phyloP scores from a whole-genome alignment of 169 alveolate genomes.

The Hepatocystis sp. region DNA sequence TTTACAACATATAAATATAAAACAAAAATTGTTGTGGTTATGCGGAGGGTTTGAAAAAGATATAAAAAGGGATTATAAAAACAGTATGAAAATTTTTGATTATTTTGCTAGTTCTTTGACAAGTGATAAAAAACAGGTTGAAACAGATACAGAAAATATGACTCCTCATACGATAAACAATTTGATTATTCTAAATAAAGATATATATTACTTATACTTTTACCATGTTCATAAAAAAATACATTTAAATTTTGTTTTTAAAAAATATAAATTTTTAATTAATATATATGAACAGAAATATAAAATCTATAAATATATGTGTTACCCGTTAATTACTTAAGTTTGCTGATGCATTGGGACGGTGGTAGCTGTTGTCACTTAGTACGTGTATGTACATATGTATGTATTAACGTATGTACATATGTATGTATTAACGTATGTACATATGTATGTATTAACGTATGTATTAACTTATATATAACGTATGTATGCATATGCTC shows the following conservation, averaged over 20 bases:
- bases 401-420: background rate
- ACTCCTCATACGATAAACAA: too few species aligned
- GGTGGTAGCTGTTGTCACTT: too few species aligned
- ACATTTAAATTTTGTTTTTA: constrained; percentile 15
- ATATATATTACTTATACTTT: constrained; percentile 24
- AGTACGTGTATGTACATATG: background rate
- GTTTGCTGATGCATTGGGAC: too few species aligned
- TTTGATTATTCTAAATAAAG: constrained; percentile 34
- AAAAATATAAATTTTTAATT: constrained; percentile 6
- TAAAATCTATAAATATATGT: too few species aligned
- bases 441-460: background rate
- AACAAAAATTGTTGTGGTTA: constrained; percentile 53
- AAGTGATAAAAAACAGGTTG: too few species aligned
- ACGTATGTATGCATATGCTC: too few species aligned
- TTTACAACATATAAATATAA: constrained; percentile 1
- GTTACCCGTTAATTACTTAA: too few species aligned
- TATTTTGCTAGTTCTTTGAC: too few species aligned
- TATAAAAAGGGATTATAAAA: constrained; percentile 4
- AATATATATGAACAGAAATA: constrained; percentile 14
- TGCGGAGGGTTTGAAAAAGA: constrained; percentile 63
- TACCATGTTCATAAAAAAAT: constrained; percentile 5
- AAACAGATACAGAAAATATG: too few species aligned
- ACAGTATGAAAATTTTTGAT: constrained; percentile 23
- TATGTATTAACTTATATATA: too few species aligned
- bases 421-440: background rate